phyloP scores from a whole-genome alignment of 2,329 filamentous ascomycete species.

The Xylariomycetidae sp. region DNA sequence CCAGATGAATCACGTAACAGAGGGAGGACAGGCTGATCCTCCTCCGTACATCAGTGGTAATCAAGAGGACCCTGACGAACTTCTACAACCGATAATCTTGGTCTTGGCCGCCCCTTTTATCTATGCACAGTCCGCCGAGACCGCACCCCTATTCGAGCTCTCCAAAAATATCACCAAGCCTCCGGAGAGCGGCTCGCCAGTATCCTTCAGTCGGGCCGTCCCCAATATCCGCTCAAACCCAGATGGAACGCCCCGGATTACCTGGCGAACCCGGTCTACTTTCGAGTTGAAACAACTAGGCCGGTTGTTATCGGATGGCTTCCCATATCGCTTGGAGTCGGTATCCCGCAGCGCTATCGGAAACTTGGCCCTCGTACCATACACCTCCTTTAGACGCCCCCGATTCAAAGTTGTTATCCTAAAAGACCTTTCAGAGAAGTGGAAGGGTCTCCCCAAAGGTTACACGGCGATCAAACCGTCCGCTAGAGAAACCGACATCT shows the following conservation, averaged over 20 bases:
- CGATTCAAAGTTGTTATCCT: conserved; percentile 14
- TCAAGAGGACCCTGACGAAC: conserved; percentile 11
- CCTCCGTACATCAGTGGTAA: conserved; percentile 6
- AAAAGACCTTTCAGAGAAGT: conserved; percentile 5
- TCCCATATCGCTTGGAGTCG: conserved; percentile 16
- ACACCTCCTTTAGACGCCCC: conserved; percentile 11
- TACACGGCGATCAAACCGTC: conserved; percentile 13
- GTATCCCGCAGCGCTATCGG: conserved; percentile 11
- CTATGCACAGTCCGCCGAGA: conserved; percentile 16
- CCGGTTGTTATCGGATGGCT: conserved; percentile 14
- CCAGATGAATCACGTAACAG: too few species aligned
- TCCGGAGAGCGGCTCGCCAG: conserved; percentile 12
- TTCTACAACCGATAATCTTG: conserved; percentile 19
- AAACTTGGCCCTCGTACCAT: conserved; percentile 12
- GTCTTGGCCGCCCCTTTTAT: conserved; percentile 19
- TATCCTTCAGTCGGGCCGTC: conserved; percentile 18
- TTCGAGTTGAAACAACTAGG: conserved; percentile 20
- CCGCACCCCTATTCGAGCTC: conserved; percentile 19
- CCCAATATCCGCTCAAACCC: conserved; percentile 10
- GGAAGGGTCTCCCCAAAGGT: conserved; percentile 16
- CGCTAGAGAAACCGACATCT: conserved; percentile 9
- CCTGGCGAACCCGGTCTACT: conserved; percentile 12
- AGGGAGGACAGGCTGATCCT: too few species aligned
- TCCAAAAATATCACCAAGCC: conserved; percentile 17
- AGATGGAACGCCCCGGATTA: conserved; percentile 10